Base-by-base conservation (phyloP, 148 eudicot genomes). In the Nyssa sinensis region DNA sequence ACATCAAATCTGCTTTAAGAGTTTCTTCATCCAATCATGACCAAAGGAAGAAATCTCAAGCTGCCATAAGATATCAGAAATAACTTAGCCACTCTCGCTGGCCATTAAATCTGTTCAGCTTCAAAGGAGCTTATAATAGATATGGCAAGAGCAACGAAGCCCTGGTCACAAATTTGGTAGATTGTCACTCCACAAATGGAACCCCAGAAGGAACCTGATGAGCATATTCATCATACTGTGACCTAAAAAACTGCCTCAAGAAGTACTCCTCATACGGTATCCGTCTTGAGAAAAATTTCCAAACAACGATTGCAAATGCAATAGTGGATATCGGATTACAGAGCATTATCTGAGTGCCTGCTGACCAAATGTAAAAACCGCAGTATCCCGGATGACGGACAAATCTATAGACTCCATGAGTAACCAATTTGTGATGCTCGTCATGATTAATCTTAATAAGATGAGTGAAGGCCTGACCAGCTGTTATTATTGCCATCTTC, bases 221-320 rank as follows among this genome's bases (percentile, higher is more conserved):
- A 16, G 93, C 89, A 84, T 92, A 94, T 31, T 85, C 89, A 5
- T 70, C 92, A 64, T 94, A 94, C 24, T 85, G 80, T 1, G 73
- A 78, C 31, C 96, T 96, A 74, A 94, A 94, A 80, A 94, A 92
- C 62, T 88, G 87, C 85, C 83, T 88, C 84, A 94, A 77, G 78
- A 86, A 94, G 41, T 77, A 81, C 87, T 94, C 98, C 82, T 94
- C 98, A 16, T 92, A 92, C 0, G 93, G 97, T 83, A 94, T 90
- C 63, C 98, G 84, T 62, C 41, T 66, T 6, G 85, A 78, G 80
- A 94, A 92, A 71, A 91, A 94, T 47, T 55, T 79, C 95, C 97
- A 91, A 41, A 94, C 95, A 59, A 94, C 95, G 29, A 87, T 12
- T 16, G 92, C 66, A 83, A 90, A 94, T 59, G 86, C 92, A 73